These are phyloP conservation scores for Kwoniella pini DNA, from an alignment of 768 basidiomycete genomes.

Conservation along the genomic window DNA sequence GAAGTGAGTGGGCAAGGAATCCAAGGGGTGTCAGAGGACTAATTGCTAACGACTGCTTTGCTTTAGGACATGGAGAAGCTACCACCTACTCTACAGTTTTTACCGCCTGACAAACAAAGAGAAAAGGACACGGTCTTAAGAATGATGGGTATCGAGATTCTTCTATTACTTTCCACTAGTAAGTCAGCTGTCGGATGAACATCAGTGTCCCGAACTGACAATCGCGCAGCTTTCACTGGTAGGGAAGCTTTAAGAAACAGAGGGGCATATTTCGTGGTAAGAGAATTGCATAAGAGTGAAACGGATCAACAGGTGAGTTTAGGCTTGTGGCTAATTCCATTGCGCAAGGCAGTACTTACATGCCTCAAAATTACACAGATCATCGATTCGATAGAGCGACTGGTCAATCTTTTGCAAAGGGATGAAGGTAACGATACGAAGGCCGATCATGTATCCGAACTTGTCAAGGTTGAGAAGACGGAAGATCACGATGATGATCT, in stretches of 20 bases:
- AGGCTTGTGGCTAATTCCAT: not conserved
- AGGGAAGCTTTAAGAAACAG: conserved; percentile 74
- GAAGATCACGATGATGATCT: conserved; percentile 64
- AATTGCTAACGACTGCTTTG: not conserved
- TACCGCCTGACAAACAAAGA: conserved; percentile 78
- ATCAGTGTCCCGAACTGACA: not conserved
- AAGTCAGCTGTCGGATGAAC: conserved; percentile 16
- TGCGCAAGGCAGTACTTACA: not conserved
- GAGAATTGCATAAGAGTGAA: conserved; percentile 75
- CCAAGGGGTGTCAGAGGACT: too few relatives aligned
- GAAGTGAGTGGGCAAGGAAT: too few relatives aligned
- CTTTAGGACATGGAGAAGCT: conserved; percentile 82
- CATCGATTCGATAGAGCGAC: conserved; percentile 79
- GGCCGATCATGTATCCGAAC: conserved; percentile 64
- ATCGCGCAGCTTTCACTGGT: conserved; percentile 67
- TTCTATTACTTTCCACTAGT: conserved; percentile 82
- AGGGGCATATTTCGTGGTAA: conserved; percentile 84
- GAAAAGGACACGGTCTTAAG: conserved; percentile 77
- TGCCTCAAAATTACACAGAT: conserved; percentile 59
- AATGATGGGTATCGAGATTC: conserved; percentile 80
- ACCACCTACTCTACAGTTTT: conserved; percentile 79
- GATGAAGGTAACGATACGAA: conserved; percentile 54
- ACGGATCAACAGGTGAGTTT: conserved; percentile 69
- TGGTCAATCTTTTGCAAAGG: conserved; percentile 72
- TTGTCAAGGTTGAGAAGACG: conserved; percentile 56